Base-by-base conservation (phyloP, 805 yeast genomes). In the Sugiyamaella floridensis region DNA sequence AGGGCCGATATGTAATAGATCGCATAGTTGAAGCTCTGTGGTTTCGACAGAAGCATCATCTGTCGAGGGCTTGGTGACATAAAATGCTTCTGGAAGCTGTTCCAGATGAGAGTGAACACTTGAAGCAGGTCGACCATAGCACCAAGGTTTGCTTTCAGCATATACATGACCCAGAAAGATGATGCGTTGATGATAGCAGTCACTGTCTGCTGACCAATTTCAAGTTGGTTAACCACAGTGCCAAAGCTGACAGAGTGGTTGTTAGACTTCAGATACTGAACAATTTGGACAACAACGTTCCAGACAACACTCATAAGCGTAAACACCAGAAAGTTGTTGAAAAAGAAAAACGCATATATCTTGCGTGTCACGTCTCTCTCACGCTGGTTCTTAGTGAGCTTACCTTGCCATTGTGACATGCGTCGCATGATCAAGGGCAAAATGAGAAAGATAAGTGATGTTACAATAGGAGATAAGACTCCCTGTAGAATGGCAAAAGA, bases 101-200 rank as follows among this genome's bases (percentile, higher is more conserved):
- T 61, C 16, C 55, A 52, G 0, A 63, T 3, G 15, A 71, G 57
- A 3, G 59, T 51, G 32, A 64, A 14, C 1, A 64, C 59, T 53
- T 69, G 72, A 12, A 69, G 55, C 7, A 69, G 53, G 46, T 63
- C 67, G 3, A 67, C 49, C 19, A 66, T 54, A 7, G 67, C 55
- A 12, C 64, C 71, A 12, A 70, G 37, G 32, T 66, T 59, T 12
- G 65, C 65, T 18, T 68, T 60, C 16, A 71, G 49, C 4, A 70
- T 52, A 55, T 70, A 71, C 69, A 70, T 64, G 26, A 71, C 71
- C 75, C 75, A 71, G 58, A 71, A 71, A 8, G 72, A 66, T 5
- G 74, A 68, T 18, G 71, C 62, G 45, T 64, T 63, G 43, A 71
- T 65, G 40, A 71, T 63, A 6, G 74, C 68, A 2, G 65, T 62